Evolutionary conservation across 1,284 basidiomycete genomes (phyloP), one percentile per base, ranked within the genome.

Genomic region (Malassezia yamatoensis): DNA sequence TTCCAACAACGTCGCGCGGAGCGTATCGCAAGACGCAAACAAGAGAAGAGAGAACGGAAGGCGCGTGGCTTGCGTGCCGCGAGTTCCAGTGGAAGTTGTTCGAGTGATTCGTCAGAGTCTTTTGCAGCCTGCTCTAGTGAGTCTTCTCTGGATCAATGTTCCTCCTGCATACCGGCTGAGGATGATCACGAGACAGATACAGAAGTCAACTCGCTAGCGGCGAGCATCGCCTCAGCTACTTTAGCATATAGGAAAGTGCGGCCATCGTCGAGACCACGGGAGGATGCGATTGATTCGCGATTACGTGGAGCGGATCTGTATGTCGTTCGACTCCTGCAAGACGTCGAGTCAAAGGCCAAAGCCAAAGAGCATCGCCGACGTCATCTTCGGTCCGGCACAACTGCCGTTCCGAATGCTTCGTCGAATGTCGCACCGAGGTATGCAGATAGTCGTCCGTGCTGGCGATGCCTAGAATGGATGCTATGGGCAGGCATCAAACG

Each of bases 401-500:
- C 16, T 3, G 38, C 47, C 13, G 35, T 37, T 13, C 1, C 39
- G 24, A 42, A 21, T 5, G 21, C 39, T 16, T 34, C 43, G 15
- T 3, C 18, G 10, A 29, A 29, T 12, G 50, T 35, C 5, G 29
- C 11, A 46, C 55, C 52, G 5, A 51, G 52, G 21, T 61, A 61
- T 38, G 59, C 59, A 7, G 59, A 61, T 43, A 58, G 54, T 38
- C 41, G 59, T 18, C 59, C 59, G 33, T 61, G 59, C 45, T 61
- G 59, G 59, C 40, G 59, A 9, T 61, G 59, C 34, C 49, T 61
- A 16, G 55, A 61, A 45, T 61, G 59, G 59, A 61, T 61, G 59
- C 46, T 49, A 29, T 61, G 59, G 59, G 59, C 55, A 8, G 59
- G 59, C 12, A 58, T 61, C 35, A 61, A 61, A 56, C 59, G 59